Conservation (phyloP, 768 basidiomycete genomes). For the Mycena rebaudengoi region DNA sequence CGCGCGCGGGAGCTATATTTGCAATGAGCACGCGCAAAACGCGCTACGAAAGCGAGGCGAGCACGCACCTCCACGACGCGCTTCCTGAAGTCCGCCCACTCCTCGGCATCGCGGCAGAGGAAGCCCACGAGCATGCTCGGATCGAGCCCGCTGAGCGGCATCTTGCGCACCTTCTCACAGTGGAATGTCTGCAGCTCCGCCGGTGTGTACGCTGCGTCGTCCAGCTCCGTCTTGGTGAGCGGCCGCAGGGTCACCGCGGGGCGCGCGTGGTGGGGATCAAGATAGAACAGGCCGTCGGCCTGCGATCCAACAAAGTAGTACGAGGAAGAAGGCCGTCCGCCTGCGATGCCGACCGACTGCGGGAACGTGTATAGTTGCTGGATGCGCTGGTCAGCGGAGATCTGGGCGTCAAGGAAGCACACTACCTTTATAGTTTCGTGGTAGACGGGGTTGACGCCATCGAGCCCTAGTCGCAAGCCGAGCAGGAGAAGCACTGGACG, state of each 20-base stretch:
- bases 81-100: conserved; percentile 84
- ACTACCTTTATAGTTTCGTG: conserved; percentile 74
- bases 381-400: neutral
- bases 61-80: conserved; percentile 75
- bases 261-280: conserved; percentile 83
- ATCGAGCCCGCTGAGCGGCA: conserved; percentile 89
- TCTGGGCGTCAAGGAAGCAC: neutral
- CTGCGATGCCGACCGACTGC: conserved; percentile 96
- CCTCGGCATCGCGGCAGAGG: conserved; percentile 79
- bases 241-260: conserved; percentile 77
- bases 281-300: conserved; percentile 85
- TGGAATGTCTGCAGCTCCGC: conserved; percentile 90
- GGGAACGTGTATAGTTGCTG: conserved; percentile 92
- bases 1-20: conserved; percentile 61
- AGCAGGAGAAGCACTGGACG: conserved; percentile 87
- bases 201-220: conserved; percentile 79
- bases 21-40: neutral
- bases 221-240: conserved; percentile 47
- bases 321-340: conserved; percentile 94
- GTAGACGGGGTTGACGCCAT: conserved; percentile 95
- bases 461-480: conserved; percentile 87
- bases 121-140: conserved; percentile 98
- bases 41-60: conserved; percentile 3
- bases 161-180: conserved; percentile 95
- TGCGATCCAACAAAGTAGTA: conserved; percentile 98